phyloP scores from a whole-genome alignment of 768 basidiomycete species.

The Suillus weaverae region DNA sequence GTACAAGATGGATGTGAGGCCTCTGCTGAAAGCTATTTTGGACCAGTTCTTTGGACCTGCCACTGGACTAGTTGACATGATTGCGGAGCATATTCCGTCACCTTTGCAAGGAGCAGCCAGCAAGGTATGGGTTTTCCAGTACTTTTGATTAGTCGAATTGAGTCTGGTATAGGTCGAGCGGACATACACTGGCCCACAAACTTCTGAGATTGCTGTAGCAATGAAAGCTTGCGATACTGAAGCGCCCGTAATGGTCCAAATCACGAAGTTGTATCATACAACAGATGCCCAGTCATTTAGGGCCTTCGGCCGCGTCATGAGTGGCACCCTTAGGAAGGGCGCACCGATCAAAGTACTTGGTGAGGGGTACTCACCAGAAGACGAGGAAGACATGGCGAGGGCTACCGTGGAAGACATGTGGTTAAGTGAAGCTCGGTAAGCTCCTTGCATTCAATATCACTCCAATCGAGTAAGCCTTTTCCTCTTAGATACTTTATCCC shows the following conservation, averaged over 20 bases:
- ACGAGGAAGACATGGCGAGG: conserved; percentile 97
- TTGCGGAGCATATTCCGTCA: conserved; percentile 88
- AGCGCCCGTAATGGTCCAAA: conserved; percentile 90
- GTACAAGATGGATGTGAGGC: conserved; percentile 99
- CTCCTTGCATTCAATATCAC: conserved; percentile 2
- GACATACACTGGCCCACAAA: conserved; percentile 88
- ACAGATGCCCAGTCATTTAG: conserved; percentile 96
- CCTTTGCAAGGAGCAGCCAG: conserved; percentile 55
- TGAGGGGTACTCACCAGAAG: conserved; percentile 97
- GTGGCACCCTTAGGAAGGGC: conserved; percentile 85
- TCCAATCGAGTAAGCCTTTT: not conserved
- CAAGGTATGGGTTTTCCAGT: conserved; percentile 50
- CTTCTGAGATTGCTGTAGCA: conserved; percentile 68
- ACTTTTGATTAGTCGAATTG: not conserved
- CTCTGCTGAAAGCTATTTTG: conserved; percentile 88
- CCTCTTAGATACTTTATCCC: conserved; percentile 81
- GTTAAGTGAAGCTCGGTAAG: conserved; percentile 88
- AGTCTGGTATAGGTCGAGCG: conserved; percentile 57
- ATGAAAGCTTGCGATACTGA: conserved; percentile 84
- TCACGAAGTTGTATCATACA: conserved; percentile 94
- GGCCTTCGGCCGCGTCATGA: conserved; percentile 92
- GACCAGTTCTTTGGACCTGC: conserved; percentile 95
- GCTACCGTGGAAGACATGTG: conserved; percentile 83
- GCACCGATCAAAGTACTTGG: conserved; percentile 93
- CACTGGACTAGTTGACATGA: conserved; percentile 89